Evolutionary conservation across 306 rosid species (phyloP), one percentile per base, ranked within the genome.

Genomic region (Vachellia collinsii): DNA sequence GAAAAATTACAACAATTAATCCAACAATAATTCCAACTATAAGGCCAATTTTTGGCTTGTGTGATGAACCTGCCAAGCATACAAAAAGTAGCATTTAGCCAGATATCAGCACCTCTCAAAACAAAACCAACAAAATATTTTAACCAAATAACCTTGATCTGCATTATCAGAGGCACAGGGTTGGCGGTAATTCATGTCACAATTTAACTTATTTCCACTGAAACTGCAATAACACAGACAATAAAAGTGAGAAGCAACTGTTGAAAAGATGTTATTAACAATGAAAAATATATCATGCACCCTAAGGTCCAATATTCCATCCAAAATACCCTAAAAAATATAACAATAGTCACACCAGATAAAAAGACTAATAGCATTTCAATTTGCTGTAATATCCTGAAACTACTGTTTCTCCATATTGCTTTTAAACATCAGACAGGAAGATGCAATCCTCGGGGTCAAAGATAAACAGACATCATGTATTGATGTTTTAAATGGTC

Each of bases 151-250:
- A 95, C 99, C 99, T 89, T 92, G 81, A 74, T 80, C 79, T 58
- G 81, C 79, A 74, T 20, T 83, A 70, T 85, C 84, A 50, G 91
- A 84, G 66, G 85, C 89, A 61, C 99, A 95, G 42, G 68, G 84
- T 75, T 59, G 92, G 67, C 34, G 72, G 70, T 76, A 66, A 77
- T 80, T 90, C 79, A 51, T 42, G 51, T 92, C 96, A 85, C 99
- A 95, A 23, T 87, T 80, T 85, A 95, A 89, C 37, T 76, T 82
- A 86, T 93, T 96, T 86, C 97, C 99, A 19, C 94, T 87, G 82
- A 93, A 96, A 87, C 99, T 96, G 92, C 87, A 89, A 83, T 34
- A 75, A 79, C 82, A 79, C 44, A 66, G 14, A 68, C 41, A 74
- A 73, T 5, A 77, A 74, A 74, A 56, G 43, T 23, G 51, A 39